Percentiles rank a stretch among this genome's conserved stretches.
Conservation (phyloP, 164 flowering plant species). For the Amborella trichopoda region DNA sequence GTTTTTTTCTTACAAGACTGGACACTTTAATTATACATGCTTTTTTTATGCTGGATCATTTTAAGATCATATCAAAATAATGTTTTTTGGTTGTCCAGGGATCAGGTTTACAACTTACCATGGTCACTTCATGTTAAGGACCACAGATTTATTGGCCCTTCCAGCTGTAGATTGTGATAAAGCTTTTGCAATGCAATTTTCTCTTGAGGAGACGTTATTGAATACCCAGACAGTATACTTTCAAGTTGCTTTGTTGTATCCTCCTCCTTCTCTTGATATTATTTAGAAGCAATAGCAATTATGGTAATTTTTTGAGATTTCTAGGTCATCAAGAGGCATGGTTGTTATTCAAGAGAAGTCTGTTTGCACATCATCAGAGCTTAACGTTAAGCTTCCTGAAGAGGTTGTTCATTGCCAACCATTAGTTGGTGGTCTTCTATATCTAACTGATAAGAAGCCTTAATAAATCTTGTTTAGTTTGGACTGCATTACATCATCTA, state of each 20-base stretch:
- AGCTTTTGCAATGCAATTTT: slow-evolving; percentile 85
- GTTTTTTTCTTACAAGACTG: not conserved
- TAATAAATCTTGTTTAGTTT: too few species aligned
- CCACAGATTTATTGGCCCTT: slow-evolving; percentile 83
- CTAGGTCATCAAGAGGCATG: too few species aligned
- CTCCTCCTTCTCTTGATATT: slow-evolving; percentile 23
- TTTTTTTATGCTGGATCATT: not conserved
- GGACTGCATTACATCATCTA: too few species aligned
- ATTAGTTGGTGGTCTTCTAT: too few species aligned
- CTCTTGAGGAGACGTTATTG: slow-evolving; percentile 82
- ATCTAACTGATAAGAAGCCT: too few species aligned
- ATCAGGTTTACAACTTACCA: slow-evolving; percentile 83
- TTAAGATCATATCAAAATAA: too few species aligned
- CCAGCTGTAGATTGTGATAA: slow-evolving; percentile 99
- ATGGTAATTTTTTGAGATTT: too few species aligned
- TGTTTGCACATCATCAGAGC: too few species aligned
- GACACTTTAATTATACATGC: not conserved
- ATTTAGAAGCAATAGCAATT: too few species aligned
- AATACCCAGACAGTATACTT: slow-evolving; percentile 78
- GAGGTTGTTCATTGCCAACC: too few species aligned
- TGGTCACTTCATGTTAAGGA: slow-evolving; percentile 93
- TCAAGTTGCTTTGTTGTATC: slow-evolving; percentile 99
- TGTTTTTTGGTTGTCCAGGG: slow-evolving; percentile 40
- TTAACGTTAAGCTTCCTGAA: too few species aligned
- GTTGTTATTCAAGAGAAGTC: too few species aligned